Evolutionary conservation across 805 yeast genomes (phyloP).

Genomic region (Starmerella apis): DNA sequence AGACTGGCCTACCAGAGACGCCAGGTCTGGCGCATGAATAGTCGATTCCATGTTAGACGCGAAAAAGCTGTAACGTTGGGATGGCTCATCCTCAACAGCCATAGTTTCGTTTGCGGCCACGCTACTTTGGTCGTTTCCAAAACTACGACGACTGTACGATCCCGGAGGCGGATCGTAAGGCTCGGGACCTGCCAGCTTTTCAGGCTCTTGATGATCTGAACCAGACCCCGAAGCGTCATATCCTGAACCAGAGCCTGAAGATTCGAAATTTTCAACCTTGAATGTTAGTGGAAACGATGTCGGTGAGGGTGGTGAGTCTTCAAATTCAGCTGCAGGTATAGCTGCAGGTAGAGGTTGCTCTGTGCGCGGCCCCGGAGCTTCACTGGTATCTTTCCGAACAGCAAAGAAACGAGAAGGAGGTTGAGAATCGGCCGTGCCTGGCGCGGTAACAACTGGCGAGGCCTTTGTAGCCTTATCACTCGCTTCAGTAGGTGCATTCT

Average conservation of each 20-base stretch:
- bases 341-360: background rate
- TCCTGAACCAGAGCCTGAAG: background rate
- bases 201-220: background rate
- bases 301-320: background rate
- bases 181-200: background rate
- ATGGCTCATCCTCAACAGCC: conserved; percentile 32
- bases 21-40: conserved; percentile 77
- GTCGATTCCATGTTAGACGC: conserved; percentile 76
- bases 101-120: background rate
- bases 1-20: conserved; percentile 53
- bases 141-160: background rate
- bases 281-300: background rate
- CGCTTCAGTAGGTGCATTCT: background rate
- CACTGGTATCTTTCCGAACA: conserved; percentile 1
- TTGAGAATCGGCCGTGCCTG: no score
- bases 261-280: conserved; percentile 3
- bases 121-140: background rate
- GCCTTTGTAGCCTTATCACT: conserved; percentile 1
- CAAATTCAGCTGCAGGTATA: background rate
- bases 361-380: background rate
- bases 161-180: background rate
- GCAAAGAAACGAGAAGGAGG: background rate
- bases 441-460: no score
- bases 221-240: background rate
- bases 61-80: conserved; percentile 77